Evolutionary conservation across 73 alveolate species (phyloP), one percentile per base, ranked within the genome.

Genomic region (Tetrahymena elliotti): DNA sequence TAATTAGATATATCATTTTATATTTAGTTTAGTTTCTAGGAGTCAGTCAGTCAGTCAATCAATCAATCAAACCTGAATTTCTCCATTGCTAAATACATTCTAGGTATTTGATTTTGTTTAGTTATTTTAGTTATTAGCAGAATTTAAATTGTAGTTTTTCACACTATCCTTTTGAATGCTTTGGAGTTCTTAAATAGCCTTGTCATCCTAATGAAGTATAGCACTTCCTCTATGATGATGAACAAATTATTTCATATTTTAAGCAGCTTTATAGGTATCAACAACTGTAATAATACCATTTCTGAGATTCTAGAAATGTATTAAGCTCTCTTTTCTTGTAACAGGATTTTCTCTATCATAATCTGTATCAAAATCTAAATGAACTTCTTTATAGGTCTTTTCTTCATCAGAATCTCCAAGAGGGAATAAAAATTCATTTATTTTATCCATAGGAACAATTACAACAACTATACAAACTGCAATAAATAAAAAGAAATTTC

Each of bases 271-370:
- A 68, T 24, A 68, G 24, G 88, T 36, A 68, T 68, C 88, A 22
- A 68, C 88, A 68, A 68, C 88, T 68, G 34, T 27, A 3, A n/a
- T 18, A 24, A 68, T 31, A 68, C 88, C 88, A 31, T 68, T 68
- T 68, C 88, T 68, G 24, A 68, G 88, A n/a, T 68, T 27, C 36
- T 68, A 68, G 6, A 27, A 68, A 16, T 68, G 34, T 7, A 68
- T 18, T 68, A 68, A 68, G 33, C 88, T 68, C 52, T 94, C 95
- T 31, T 53, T 33, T 94, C 96, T 94, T 33, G 96, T 94, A 0
- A 94, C 96, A 36, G 95, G 96, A 92, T 94, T 94, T 94, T 94
- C 96, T 47, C 95, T 39, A 31, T 94, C 96, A 94, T 94, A 94
- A 53, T 88, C 95, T n/a, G 96, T 94, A 94, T 47, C 93, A 54